Evolutionary conservation across 208 protist genomes (phyloP).

Genomic region (Leishmania martiniquensis): DNA sequence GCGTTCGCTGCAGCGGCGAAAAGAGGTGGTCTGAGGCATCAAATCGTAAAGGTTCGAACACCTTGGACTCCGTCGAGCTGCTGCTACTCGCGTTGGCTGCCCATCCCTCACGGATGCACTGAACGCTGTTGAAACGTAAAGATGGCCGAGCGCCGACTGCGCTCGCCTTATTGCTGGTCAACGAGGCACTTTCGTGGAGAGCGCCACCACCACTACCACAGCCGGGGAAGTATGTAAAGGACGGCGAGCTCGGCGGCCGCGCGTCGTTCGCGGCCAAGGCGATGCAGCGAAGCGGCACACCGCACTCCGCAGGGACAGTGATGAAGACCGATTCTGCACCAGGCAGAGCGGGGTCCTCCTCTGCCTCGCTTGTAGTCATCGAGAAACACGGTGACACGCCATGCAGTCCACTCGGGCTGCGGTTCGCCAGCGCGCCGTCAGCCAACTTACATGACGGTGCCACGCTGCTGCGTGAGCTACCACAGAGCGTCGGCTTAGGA

Average conservation of each 20-base stretch:
- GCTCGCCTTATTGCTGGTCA: background rate
- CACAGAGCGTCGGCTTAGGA: background rate
- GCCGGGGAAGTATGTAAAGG: conserved; percentile 29
- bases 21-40: background rate
- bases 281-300: background rate
- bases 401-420: conserved; percentile 3
- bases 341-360: background rate
- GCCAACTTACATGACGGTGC: background rate
- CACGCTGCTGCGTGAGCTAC: background rate
- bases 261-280: background rate
- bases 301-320: background rate
- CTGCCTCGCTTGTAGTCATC: conserved; percentile 4
- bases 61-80: conserved; percentile 9
- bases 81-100: conserved; percentile 7
- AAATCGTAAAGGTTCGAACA: conserved; percentile 25
- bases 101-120: background rate
- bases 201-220: background rate
- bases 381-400: conserved; percentile 7
- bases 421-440: background rate
- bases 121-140: background rate
- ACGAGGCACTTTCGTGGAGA: background rate
- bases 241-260: conserved; percentile 21
- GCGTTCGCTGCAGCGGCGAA: conserved; percentile 2
- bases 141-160: background rate
- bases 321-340: background rate